These are phyloP conservation scores for Waltiozyma sp. DNA, from an alignment of 1,139 yeast species.

Conservation along the genomic window DNA sequence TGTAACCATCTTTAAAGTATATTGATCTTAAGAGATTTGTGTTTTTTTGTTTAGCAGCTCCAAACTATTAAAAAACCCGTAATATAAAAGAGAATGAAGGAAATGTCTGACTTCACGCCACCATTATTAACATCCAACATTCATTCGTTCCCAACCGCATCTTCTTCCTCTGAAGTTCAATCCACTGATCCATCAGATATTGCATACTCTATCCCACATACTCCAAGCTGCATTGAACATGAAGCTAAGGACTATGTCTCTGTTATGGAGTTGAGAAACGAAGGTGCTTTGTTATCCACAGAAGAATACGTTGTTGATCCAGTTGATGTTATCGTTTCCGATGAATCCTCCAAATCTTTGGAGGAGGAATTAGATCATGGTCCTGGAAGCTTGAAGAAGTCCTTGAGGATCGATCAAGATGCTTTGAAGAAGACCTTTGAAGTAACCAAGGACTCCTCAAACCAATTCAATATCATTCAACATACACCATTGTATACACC, in stretches of 20 bases:
- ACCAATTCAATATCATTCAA: neutral
- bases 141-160: neutral
- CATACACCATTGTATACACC: neutral
- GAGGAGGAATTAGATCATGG: neutral
- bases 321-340: neutral
- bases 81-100: too few relatives aligned
- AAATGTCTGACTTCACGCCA: neutral
- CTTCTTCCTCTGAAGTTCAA: neutral
- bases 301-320: conserved; percentile 1
- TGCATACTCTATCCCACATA: neutral
- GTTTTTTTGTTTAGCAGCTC: too few relatives aligned
- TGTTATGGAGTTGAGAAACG: conserved; percentile 44
- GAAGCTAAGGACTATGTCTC: conserved; percentile 24
- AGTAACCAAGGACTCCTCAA: conserved; percentile 1
- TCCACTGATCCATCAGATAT: neutral
- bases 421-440: conserved; percentile 6
- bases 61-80: too few relatives aligned
- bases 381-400: neutral
- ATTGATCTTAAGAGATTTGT: too few relatives aligned
- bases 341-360: conserved; percentile 1
- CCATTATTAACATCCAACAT: neutral
- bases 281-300: conserved; percentile 40
- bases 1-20: too few relatives aligned
- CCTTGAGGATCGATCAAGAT: conserved; percentile 7
- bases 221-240: conserved; percentile 1